phyloP scores from a whole-genome alignment of 2,329 filamentous ascomycete species.

The Mycosphaerella arachidis region DNA sequence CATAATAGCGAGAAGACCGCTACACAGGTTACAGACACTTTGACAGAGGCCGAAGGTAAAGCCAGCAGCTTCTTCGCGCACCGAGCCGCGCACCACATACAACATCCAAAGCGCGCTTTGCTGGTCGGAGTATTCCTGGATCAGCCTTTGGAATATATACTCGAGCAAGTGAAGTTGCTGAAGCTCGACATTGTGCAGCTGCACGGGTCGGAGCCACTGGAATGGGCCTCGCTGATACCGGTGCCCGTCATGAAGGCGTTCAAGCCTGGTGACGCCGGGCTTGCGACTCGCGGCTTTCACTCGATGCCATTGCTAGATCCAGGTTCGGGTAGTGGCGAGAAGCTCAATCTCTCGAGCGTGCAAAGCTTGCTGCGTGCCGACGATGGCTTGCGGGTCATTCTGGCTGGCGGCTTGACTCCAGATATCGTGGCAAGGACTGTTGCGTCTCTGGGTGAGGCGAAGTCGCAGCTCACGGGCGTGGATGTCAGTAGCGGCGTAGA shows the following conservation, averaged over 20 bases:
- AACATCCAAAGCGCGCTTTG: conserved; percentile 59
- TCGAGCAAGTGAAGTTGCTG: conserved; percentile 71
- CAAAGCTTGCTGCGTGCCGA: conserved; percentile 63
- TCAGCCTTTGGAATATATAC: conserved; percentile 76
- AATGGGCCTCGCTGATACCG: conserved; percentile 85
- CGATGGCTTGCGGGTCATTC: conserved; percentile 64
- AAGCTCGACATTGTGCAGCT: conserved; percentile 85
- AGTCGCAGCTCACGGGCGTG: conserved; percentile 66
- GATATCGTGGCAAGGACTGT: conserved; percentile 71
- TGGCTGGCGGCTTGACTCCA: conserved; percentile 80
- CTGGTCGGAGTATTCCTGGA: conserved; percentile 93
- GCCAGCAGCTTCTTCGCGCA: conserved; percentile 69
- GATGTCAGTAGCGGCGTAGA: conserved; percentile 96
- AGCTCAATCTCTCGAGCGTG: conserved; percentile 68
- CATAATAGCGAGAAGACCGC: conserved; percentile 50
- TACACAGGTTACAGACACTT: conserved; percentile 16
- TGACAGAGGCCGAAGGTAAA: conserved; percentile 21
- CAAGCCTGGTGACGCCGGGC: conserved; percentile 66
- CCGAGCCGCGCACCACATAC: conserved; percentile 43
- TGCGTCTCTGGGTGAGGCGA: conserved; percentile 56
- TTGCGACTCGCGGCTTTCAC: conserved; percentile 75
- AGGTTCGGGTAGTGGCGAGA: conserved; percentile 73
- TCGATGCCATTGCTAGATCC: conserved; percentile 80
- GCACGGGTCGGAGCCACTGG: conserved; percentile 84
- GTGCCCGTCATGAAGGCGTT: conserved; percentile 89